These are phyloP conservation scores for Cymbopogon flexuosus DNA, from an alignment of 202 grass and related monocot genomes.

Conservation along the genomic window DNA sequence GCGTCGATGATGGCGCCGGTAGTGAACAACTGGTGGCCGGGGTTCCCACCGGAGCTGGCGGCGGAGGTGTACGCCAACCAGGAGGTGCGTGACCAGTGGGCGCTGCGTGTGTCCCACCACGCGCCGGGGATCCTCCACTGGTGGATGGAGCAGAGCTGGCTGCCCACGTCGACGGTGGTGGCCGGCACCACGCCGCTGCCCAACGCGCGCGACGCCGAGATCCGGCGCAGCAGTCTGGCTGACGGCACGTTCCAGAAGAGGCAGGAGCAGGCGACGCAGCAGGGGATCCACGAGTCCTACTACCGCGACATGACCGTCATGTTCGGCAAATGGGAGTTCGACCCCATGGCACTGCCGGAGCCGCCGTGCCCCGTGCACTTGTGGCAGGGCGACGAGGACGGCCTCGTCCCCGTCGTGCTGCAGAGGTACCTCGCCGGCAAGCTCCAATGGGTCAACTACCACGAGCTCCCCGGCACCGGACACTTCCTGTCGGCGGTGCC, in stretches of 20 bases:
- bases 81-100: constrained; percentile 68
- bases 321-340: constrained; percentile 91
- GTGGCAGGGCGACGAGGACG: constrained; percentile 85
- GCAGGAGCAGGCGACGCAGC: constrained; percentile 54
- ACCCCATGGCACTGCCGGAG: constrained; percentile 62
- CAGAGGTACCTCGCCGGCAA: constrained; percentile 51
- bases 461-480: constrained; percentile 50
- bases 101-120: constrained; percentile 60
- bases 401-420: constrained; percentile 58
- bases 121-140: constrained; percentile 66
- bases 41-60: constrained; percentile 48
- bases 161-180: constrained; percentile 63
- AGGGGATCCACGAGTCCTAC: constrained; percentile 75
- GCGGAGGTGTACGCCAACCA: constrained; percentile 51
- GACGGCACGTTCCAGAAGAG: constrained; percentile 50
- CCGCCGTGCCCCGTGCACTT: constrained; percentile 60
- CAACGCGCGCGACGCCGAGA: constrained; percentile 57
- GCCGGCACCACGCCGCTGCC: constrained; percentile 54
- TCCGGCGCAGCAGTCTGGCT: not conserved
- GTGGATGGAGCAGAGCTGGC: constrained; percentile 85
- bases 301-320: constrained; percentile 82
- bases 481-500: constrained; percentile 55
- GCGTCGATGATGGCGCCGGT: constrained; percentile 61
- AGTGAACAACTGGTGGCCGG: constrained; percentile 82
- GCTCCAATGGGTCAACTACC: constrained; percentile 66